phyloP scores from a whole-genome alignment of 2,329 filamentous ascomycete species.

The Cladosporium sp. region DNA sequence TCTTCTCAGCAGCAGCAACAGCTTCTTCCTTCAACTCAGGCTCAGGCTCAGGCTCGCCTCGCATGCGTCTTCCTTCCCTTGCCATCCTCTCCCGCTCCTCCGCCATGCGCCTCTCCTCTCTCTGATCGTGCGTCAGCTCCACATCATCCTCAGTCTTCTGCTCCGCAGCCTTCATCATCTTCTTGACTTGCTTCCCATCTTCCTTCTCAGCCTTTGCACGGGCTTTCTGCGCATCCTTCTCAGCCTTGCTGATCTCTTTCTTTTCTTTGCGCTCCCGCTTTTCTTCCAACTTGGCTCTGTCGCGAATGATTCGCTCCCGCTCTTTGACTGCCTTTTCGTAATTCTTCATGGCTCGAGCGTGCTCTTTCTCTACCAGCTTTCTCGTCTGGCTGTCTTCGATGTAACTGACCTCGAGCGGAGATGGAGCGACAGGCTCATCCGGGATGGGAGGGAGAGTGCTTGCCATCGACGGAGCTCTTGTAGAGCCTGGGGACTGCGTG shows the following conservation, averaged over 20 bases:
- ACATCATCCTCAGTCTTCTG: conserved; percentile 28
- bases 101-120: conserved; percentile 26
- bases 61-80: conserved; percentile 25
- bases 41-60: conserved; percentile 24
- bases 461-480: background rate
- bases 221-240: conserved; percentile 25
- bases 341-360: conserved; percentile 56
- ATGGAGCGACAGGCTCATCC: conserved; percentile 45
- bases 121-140: conserved; percentile 26
- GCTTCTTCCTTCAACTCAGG: background rate
- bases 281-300: conserved; percentile 56
- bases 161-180: conserved; percentile 25
- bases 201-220: conserved; percentile 32
- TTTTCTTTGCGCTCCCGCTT: conserved; percentile 33
- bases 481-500: background rate
- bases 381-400: conserved; percentile 61
- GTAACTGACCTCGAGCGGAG: conserved; percentile 52
- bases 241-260: conserved; percentile 29
- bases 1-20: background rate
- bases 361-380: conserved; percentile 65
- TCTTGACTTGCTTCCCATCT: conserved; percentile 27
- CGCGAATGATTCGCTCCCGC: conserved; percentile 59
- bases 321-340: conserved; percentile 65
- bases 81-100: conserved; percentile 30
- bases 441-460: conserved; percentile 43